Base-by-base conservation (phyloP, 345 rosid genomes). In the Hirschfeldia incana region DNA sequence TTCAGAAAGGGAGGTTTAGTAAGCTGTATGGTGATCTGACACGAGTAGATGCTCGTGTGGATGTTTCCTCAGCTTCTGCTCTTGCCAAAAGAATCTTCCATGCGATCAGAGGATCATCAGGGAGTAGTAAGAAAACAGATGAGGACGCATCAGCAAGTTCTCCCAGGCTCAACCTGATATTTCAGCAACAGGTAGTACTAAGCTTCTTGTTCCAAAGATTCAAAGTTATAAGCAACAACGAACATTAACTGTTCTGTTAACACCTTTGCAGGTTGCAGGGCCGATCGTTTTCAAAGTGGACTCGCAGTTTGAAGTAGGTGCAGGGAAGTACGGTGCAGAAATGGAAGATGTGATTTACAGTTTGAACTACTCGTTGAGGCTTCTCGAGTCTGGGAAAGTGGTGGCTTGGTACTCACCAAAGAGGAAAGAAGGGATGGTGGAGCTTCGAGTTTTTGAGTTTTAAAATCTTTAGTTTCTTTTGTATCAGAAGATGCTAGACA, bases 401-500 rank as follows among this genome's bases (percentile, higher is more conserved):
- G 97, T 89, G 51, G 92, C 98, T 64, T 92, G 98, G 97, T 92
- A 90, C 77, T 94, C 97, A 51, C 92, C 94, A 5, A 94, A 87
- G 74, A 83, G 97, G 73, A 89, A 88, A 76, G 98, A 94, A 80
- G 92, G 97, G 59, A 94, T 92, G 97, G 17, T 94, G 17, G 97
- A 94, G 83, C 77, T 94, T 60, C 88, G 91, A 68, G 32, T 94
- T 64, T 89, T 76, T 13, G 98, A 92, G 85, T 91, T 92, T 75
- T 91, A 78, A 16, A 55, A 16, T 51, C 17, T 51, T 37, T 17
- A 16, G 67, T 17, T 34, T 62, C 32, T 8, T 70, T 5, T 16
- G 30, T 12, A 62, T 79, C 66, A 53, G 51, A 67, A 79, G 66
- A 61, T 46, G 65, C 57, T 67, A 34, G 8, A 21, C 37, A 4